Base-by-base conservation (phyloP, 805 yeast genomes). In the Blastobotrys terrestris region DNA sequence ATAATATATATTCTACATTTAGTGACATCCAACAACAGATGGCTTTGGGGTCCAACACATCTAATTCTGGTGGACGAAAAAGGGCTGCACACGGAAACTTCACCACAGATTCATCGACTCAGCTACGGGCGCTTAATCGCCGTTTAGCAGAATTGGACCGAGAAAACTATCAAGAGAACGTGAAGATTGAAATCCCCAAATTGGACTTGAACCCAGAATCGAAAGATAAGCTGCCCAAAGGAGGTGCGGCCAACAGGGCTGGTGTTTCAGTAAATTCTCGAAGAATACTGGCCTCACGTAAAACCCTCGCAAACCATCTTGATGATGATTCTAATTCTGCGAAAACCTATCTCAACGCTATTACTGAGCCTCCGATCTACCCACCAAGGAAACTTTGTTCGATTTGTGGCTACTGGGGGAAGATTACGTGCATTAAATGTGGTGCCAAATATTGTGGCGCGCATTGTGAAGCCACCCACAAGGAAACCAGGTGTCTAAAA, bases 351-450 rank as follows among this genome's bases (percentile, higher is more conserved):
- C 51, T 57, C 40, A 59, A 63, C 3, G 63, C 67, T n/a, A 65
- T 67, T 1, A 61, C 71, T 0, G 53, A 47, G 19, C 67, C 71
- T 2, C 64, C 74, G n/a, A 40, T 31, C 13, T 73, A 73, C 54
- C 76, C 77, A 2, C 47, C 61, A 3, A 54, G 66, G 8, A 59
- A 59, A 2, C 48, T 69, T 21, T 73, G 77, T 53, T 58, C 63
- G 8, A 69, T 73, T 1, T 73, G 77, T 50, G 77, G 77, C 1
- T 71, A 69, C 59, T 65, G 68, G 61, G 68, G 73, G 5, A 56
- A 57, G 13, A 49, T 63, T 4, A 55, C 62, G 2, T 73, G 77
- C 54, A 49, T 65, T 31, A 55, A 65, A 35, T 73, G 77, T 48
- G 72, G 72, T 4, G 65, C 67, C 7, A 54, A 63, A 19, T 64